These are phyloP conservation scores for Tetraselmis striata DNA, from an alignment of 139 green algal genomes.

Conservation along the genomic window DNA sequence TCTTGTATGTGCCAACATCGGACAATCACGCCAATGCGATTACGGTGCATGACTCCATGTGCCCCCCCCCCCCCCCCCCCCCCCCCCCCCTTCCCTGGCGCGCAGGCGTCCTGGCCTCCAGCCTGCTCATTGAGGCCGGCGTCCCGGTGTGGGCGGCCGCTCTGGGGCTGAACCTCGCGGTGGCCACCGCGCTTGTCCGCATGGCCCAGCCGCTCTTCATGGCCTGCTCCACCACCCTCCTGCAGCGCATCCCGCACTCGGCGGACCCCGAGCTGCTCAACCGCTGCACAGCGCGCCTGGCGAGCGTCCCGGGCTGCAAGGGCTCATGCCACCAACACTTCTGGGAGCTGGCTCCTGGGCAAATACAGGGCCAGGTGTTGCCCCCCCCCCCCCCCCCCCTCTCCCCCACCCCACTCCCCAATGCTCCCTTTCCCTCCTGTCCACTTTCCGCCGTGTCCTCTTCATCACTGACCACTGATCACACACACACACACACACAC, in stretches of 20 bases:
- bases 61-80: no score
- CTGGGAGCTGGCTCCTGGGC: not conserved
- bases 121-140: not conserved
- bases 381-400: no score
- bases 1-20: no score
- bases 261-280: not conserved
- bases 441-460: no score
- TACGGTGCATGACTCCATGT: no score
- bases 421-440: no score
- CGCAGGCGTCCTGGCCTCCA: no score
- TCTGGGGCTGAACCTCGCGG: not conserved
- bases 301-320: not conserved
- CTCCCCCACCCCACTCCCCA: no score
- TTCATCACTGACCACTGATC: no score
- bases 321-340: not conserved
- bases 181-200: not conserved
- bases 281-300: not conserved
- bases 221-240: not conserved
- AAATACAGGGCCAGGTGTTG: not conserved
- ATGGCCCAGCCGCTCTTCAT: not conserved
- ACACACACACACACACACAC: no score
- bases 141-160: not conserved
- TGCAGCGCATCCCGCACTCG: not conserved
- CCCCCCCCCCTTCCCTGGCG: no score
- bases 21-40: no score